Base-by-base conservation (phyloP, 257 asterid genomes). In the Solanum phureja region DNA sequence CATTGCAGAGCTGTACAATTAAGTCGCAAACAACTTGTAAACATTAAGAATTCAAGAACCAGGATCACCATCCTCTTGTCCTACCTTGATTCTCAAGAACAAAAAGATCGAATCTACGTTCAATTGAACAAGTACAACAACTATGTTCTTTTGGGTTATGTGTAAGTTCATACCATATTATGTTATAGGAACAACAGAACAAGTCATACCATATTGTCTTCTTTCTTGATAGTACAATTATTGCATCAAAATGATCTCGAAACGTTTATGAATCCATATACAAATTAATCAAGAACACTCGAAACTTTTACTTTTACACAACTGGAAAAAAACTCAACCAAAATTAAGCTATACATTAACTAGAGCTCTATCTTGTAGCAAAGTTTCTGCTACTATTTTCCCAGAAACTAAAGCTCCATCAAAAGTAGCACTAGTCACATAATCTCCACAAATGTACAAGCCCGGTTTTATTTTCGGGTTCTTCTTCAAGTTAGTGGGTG, bases 381-480 rank as follows among this genome's bases (percentile, higher is more conserved):
- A 87, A 71, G 98, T 98, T 89, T 97, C 98, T 2, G 76, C 99
- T 12, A 99, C 98, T 90, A 92, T 93, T 95, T 95, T 92, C 86
- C 99, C 99, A 8, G 99, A 95, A 76, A 92, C 95, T 91, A 97
- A 87, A 13, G 99, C 98, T 68, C 99, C 99, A 86, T 97, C 99
- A 83, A 97, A 97, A 7, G 99, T 95, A 4, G 99, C 98, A 88
- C 93, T 95, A 1, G 96, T 92, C 90, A 94, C 93, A 90, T 95
- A 94, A 92, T 95, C 99, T 62, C 99, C 99, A 86, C 99, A 97
- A 29, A 93, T 31, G 77, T 95, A 97, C 94, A 97, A 34, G n/a
- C 98, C 96, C 8, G 89, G 82, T 86, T 87, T 88, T 76, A 94
- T 66, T 82, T 87, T 89, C 52, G 98, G 96, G 76, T 95, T 93